phyloP scores from a whole-genome alignment of 2,329 filamentous ascomycete genomes.

The Botrytis medusae region DNA sequence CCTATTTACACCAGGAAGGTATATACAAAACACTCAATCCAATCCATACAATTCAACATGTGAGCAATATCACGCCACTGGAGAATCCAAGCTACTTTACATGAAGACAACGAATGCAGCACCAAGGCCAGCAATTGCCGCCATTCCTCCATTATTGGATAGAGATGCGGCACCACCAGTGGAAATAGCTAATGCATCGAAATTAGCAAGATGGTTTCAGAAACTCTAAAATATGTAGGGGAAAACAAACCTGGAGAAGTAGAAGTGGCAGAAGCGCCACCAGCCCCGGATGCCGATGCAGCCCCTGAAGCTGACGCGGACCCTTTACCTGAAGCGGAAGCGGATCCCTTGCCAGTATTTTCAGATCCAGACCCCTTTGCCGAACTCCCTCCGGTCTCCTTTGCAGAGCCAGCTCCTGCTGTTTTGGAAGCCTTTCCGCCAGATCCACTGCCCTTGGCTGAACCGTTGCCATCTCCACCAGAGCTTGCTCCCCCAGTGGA shows the following conservation, averaged over 20 bases:
- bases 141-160: constrained; percentile 34
- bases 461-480: not conserved
- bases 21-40: not conserved
- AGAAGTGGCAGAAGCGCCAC: constrained; percentile 18
- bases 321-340: not conserved
- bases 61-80: not conserved
- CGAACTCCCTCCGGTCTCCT: not conserved
- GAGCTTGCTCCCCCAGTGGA: not conserved
- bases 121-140: constrained; percentile 37
- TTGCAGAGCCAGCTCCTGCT: constrained; percentile 5
- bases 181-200: constrained; percentile 15
- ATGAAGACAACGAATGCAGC: constrained; percentile 39
- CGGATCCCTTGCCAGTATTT: not conserved
- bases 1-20: not conserved
- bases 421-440: not conserved
- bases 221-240: not conserved
- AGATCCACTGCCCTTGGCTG: not conserved
- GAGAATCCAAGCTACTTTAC: constrained; percentile 26
- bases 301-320: constrained; percentile 2
- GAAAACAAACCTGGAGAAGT: constrained; percentile 11
- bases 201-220: not conserved
- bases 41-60: not conserved
- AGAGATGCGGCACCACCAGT: constrained; percentile 29
- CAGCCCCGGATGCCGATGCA: constrained; percentile 5
- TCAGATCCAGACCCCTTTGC: not conserved